Percentiles rank a stretch among this genome's conserved stretches.
These are phyloP conservation scores for Monosporascus cannonballus DNA, from an alignment of 2,329 filamentous ascomycete species.

Conservation along the genomic window DNA sequence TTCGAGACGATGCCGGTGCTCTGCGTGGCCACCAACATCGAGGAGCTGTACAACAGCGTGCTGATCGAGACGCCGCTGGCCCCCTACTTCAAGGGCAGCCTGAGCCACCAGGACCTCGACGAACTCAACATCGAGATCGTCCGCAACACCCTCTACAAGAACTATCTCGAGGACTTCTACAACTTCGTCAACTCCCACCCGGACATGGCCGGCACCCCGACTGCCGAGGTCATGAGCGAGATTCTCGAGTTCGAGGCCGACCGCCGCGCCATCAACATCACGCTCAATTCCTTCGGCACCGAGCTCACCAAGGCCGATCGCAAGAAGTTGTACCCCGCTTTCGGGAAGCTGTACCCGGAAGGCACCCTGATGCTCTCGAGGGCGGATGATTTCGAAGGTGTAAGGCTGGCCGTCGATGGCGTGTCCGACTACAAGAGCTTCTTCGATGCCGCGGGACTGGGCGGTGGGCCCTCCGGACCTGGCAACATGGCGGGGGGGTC, in stretches of 20 bases:
- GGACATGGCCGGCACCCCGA: conserved; percentile 82
- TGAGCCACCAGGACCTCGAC: conserved; percentile 94
- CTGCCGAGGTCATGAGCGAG: conserved; percentile 90
- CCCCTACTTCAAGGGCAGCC: conserved; percentile 92
- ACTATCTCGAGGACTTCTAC: conserved; percentile 97
- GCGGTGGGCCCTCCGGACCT: conserved; percentile 63
- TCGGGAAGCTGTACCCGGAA: conserved; percentile 88
- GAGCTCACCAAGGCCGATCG: conserved; percentile 90
- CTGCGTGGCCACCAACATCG: conserved; percentile 95
- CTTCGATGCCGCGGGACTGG: conserved; percentile 84
- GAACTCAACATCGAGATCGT: conserved; percentile 99
- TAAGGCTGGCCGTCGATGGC: conserved; percentile 87
- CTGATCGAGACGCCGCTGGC: conserved; percentile 94
- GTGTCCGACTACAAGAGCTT: conserved; percentile 91
- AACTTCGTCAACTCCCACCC: conserved; percentile 86
- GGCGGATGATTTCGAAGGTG: conserved; percentile 91
- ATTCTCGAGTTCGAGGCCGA: conserved; percentile 96
- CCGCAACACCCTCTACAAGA: conserved; percentile 97
- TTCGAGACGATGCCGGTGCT: conserved; percentile 99
- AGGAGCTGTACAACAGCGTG: conserved; percentile 97
- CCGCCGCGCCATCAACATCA: conserved; percentile 96
- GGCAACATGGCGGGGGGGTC: conserved; percentile 80
- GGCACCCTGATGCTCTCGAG: conserved; percentile 91
- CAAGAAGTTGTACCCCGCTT: conserved; percentile 91
- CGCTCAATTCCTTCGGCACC: conserved; percentile 95